These are phyloP conservation scores for Dalbergia oliveri DNA, from an alignment of 306 rosid species.

Conservation along the genomic window DNA sequence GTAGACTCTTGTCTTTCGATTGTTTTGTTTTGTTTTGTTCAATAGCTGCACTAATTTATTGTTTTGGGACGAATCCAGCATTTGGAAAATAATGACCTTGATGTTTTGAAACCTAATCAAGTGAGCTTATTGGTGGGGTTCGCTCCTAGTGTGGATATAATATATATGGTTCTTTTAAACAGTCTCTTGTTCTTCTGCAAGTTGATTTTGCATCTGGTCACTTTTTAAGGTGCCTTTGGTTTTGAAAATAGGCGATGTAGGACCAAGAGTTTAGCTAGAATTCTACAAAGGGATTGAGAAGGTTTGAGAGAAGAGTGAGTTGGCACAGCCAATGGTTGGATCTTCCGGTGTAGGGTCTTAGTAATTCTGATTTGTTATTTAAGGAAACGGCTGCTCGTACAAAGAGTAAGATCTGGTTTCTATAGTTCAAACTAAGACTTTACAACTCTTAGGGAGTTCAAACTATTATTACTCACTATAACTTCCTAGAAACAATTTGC, in stretches of 20 bases:
- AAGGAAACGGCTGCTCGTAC: no score
- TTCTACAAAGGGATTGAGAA: not conserved
- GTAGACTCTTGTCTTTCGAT: not conserved
- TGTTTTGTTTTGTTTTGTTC: constrained; percentile 1
- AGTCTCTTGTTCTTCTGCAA: constrained; percentile 4
- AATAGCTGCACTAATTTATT: constrained; percentile 7
- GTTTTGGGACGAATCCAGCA: not conserved
- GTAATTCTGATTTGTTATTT: no score
- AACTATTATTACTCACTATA: no score
- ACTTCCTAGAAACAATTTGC: no score
- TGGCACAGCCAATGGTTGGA: not conserved
- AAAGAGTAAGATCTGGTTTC: no score
- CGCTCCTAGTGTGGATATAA: constrained; percentile 2
- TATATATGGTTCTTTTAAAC: not conserved
- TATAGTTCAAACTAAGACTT: no score
- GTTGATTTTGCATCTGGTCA: not conserved
- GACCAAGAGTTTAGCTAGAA: not conserved
- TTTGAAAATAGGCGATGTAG: not conserved
- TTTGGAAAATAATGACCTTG: constrained; percentile 14
- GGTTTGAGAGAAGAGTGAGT: not conserved
- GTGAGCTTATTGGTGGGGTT: constrained; percentile 7
- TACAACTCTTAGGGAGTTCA: no score
- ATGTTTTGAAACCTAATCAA: constrained; percentile 5
- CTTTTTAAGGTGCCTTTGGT: constrained; percentile 24
- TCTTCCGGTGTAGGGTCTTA: no score